A percentile compares a stretch with the other conserved stretches of the same genome.
These are phyloP conservation scores for Beauveria medogensis DNA, from an alignment of 2,329 filamentous ascomycete species.

Conservation along the genomic window DNA sequence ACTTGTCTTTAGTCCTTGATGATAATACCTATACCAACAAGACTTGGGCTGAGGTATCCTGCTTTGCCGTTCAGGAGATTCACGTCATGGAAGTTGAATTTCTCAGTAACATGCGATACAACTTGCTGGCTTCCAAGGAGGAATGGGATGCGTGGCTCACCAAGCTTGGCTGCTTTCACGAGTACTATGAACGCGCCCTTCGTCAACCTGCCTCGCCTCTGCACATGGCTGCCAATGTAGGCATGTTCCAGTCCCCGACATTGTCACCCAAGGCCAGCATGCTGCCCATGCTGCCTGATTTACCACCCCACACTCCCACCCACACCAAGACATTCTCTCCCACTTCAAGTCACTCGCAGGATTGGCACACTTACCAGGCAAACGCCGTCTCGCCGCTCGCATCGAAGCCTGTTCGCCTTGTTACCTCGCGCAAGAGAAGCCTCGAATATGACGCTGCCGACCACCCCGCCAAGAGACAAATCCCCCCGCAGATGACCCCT, in stretches of 20 bases:
- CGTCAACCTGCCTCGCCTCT: conserved; percentile 31
- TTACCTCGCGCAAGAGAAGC: conserved; percentile 40
- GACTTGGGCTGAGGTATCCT: conserved; percentile 97
- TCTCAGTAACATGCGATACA: conserved; percentile 95
- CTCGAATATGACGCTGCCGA: conserved; percentile 42
- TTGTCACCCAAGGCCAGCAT: conserved; percentile 38
- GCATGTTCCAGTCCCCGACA: conserved; percentile 34
- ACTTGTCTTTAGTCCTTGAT: conserved; percentile 60
- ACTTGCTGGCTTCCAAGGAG: conserved; percentile 73
- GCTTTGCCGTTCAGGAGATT: conserved; percentile 87
- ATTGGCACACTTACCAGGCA: conserved; percentile 31
- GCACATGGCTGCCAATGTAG: conserved; percentile 27
- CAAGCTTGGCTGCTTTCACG: conserved; percentile 73
- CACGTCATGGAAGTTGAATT: conserved; percentile 99
- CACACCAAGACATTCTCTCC: conserved; percentile 33
- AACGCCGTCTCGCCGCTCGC: conserved; percentile 41
- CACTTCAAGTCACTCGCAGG: conserved; percentile 26
- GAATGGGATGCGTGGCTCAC: conserved; percentile 85
- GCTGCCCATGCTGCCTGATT: conserved; percentile 23
- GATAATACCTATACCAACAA: conserved; percentile 99
- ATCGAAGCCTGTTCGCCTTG: conserved; percentile 35
- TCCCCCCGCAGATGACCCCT: conserved; percentile 17
- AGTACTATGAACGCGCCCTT: conserved; percentile 69
- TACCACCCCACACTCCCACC: conserved; percentile 27
- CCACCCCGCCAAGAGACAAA: conserved; percentile 45